Evolutionary conservation across 2,329 filamentous ascomycete genomes (phyloP), one percentile per base, ranked within the genome.

Genomic region (Penicillium sp.): DNA sequence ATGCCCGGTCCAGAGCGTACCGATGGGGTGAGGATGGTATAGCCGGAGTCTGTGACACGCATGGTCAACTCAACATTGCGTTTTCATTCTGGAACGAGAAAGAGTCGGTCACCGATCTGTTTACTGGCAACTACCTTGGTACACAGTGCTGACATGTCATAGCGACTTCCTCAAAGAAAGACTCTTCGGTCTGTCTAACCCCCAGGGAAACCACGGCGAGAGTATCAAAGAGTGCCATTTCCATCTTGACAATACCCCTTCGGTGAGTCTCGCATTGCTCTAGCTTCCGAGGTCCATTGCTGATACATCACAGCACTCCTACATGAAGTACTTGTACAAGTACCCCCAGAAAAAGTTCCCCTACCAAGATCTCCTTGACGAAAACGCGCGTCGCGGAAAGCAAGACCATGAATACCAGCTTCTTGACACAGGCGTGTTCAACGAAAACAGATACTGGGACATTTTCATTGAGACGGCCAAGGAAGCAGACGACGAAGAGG

Each of bases 271-370:
- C 24, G 7, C 30, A 45, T 47, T 46, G 62, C 65, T 63, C 75
- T 65, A 11, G 54, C 38, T 53, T 21, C 53, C 16, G 3, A 43
- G 26, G 7, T 42, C 48, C 12, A 48, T 20, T 40, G 7, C 21
- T 16, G 14, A 8, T 23, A 18, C 33, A 16, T 57, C 59, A 28
- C 71, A 92, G 89, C 92, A 97, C 75, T 96, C 93, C 26, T 97
- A 97, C 79, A 97, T 97, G 93, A 97, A 97, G 74, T 95, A 87
- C 69, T 86, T 97, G 64, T 97, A 97, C 83, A 97, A 97, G 75
- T 95, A 97, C 66, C 94, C 94, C 0, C 93, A 97, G 75, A 83
- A 83, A 66, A 85, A 87, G 61, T 97, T 97, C 67, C 94, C 93
- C 2, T 97, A 97, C 78, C 82, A 97, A 72, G 86, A 96, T 62